Base-by-base conservation (phyloP, 352 stramenopile species). In the Globisporangium acanthophoron region DNA sequence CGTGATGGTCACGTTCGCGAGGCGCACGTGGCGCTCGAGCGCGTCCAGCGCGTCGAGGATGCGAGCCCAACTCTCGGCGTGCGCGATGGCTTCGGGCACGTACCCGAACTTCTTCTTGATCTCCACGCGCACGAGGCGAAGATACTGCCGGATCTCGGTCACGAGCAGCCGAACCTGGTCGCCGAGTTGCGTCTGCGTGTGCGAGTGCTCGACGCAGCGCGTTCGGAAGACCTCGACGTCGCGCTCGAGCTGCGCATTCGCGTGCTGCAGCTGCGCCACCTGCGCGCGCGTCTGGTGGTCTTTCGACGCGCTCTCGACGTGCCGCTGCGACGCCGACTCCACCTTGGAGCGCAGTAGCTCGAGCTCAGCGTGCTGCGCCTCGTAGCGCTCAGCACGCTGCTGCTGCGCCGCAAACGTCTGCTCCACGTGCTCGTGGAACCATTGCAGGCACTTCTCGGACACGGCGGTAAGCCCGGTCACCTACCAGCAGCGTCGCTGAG, bases 51-150 rank as follows among this genome's bases (percentile, higher is more conserved):
- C 79, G 18, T 87, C 71, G 9, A 81, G 70, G 51, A 90, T 85
- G 35, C 67, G 66, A 18, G 69, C 45, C 80, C 80, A 92, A 59
- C 62, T 76, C 24, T 87, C 70, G 16, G 73, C 66, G 57, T 89
- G 77, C 0, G 78, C 67, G 54, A 92, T 90, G 15, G 80, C 69
- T n/a, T 90, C 80, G 7, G 80, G 83, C n/a, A 90, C 58, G 59
- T 90, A 88, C 13, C 80, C 80, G 50, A 90, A 92, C 54, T 90
- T 90, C 49, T 76, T 76, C 59, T 86, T 85, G 65, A 88, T 88
- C 63, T 90, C 80, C n/a, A 62, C 58, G 9, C 80, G 76, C 52
- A 89, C 78, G 44, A 88, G 61, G 29, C 79, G 73, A 59, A 90
- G 58, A 41, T 88, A 90, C 57, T 90, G 78, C 24, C 75, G 78